Base-by-base conservation (phyloP, 202 grass and related monocot species). In the Carex arenaria region DNA sequence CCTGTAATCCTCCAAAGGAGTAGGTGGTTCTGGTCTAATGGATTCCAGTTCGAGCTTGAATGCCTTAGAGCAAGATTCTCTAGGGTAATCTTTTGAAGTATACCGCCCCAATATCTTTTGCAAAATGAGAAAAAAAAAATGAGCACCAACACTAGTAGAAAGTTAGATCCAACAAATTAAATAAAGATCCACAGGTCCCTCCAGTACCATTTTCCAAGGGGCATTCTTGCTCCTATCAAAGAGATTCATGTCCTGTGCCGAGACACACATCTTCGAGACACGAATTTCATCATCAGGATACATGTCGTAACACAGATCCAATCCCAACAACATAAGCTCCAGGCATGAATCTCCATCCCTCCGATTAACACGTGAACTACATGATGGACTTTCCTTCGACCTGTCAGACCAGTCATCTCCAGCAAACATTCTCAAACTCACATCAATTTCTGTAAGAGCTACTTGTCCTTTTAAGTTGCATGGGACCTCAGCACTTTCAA, bases 1-100 rank as follows among this genome's bases (percentile, higher is more conserved):
- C 96, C 96, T 99, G 85, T 99, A 99, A 52, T 99, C 96, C 89
- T 99, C 96, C 72, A 96, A 82, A 89, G 96, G 96, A 87, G 81
- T 89, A 67, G 68, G 80, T 59, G 91, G 93, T 65, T 99, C 91
- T 0, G 96, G 91, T 65, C 91, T 95, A 43, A 99, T 93, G 85
- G 91, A 87, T 85, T 99, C 93, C 81, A 99, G 72, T 85, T 91
- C 86, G 63, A 99, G 87, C 43, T 82, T 92, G 74, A 99, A 95
- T 90, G 91, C 88, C 87, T 84, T 91, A 11, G 91, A 95, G 72
- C 64, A 89, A 53, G 96, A 99, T 85, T 99, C 88, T 91, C 91
- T 96, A 80, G 87, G 93, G 72, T 96, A 87, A 84, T 89, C 89
- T 79, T 94, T 99, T 61, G 96, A 94, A 66, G 85, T 84, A 71